Evolutionary conservation across 805 yeast genomes (phyloP).

Genomic region (Yarrowia divulgata): DNA sequence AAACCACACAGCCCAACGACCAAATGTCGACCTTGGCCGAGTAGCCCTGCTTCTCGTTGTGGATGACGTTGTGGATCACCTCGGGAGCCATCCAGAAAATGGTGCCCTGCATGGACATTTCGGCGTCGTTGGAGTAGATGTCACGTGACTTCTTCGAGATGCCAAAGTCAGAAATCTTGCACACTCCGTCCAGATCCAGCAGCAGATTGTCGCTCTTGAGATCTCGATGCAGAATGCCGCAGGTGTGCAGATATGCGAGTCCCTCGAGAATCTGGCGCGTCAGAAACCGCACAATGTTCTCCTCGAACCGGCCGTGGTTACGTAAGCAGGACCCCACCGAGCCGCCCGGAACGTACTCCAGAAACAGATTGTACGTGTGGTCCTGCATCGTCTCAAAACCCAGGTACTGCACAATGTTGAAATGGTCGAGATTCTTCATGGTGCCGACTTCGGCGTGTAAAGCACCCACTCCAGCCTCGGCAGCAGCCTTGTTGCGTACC

Average conservation of each 20-base stretch:
- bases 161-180: constrained; percentile 96
- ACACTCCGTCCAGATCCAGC: constrained; percentile 88
- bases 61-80: constrained; percentile 83
- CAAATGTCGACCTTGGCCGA: constrained; percentile 98
- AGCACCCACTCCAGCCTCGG: constrained; percentile 74
- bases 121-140: constrained; percentile 88
- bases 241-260: constrained; percentile 81
- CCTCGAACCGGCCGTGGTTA: constrained; percentile 85
- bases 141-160: constrained; percentile 86
- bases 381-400: constrained; percentile 82
- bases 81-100: constrained; percentile 99
- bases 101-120: constrained; percentile 98
- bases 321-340: constrained; percentile 87
- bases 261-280: constrained; percentile 85
- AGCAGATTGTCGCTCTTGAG: constrained; percentile 92
- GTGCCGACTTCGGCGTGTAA: constrained; percentile 90
- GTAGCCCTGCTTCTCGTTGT: constrained; percentile 82
- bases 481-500: constrained; percentile 57
- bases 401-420: constrained; percentile 92
- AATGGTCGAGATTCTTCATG: constrained; percentile 90
- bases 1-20: constrained; percentile 96
- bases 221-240: constrained; percentile 91
- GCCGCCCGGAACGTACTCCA: constrained; percentile 98
- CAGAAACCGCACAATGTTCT: constrained; percentile 70
- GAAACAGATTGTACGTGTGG: constrained; percentile 79